Base-by-base conservation (phyloP, 495 filamentous ascomycete species). In the Talaromyces stipitatus region DNA sequence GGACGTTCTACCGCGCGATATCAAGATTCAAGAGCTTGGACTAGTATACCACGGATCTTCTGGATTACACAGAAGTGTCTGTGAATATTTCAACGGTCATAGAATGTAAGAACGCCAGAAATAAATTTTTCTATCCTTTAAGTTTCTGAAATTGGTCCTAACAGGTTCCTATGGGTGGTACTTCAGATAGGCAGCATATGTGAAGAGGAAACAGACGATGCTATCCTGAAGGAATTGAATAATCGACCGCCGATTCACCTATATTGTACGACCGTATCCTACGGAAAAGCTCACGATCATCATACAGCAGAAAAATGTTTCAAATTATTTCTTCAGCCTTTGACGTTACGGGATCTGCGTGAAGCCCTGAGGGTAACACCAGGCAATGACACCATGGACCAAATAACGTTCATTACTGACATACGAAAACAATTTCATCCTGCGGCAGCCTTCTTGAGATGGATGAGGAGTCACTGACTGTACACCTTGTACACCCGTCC, bases 111-210 rank as follows among this genome's bases (percentile, higher is more conserved):
- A 9, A 52, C 7, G 18, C 27, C 3, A 27, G 2, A 23, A 36
- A 2, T 41, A 57, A 11, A 6, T 5, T 38, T 38, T 4, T 4
- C n/a, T n/a, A 12, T 38, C 16, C 2, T 18, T n/a, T 38, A 8
- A 38, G n/a, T n/a, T n/a, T n/a, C n/a, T n/a, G n/a, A n/a, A n/a
- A n/a, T n/a, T 38, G 56, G 11, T 47, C 22, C 16, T 48, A 55
- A 59, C 16, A 77, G 77, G 73, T 77, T 78, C 53, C 72, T 78
- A 32, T 78, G 74, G 75, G 75, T 75, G 12, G 67, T 65, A 53
- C 66, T 78, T 43, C 72, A 79, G 60, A 74, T 77, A 50, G 61
- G 72, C 27, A 60, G 62, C 29, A 43, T 79, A 26, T 76, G 72
- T 50, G 51, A 26, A 9, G 66, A 64, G 64, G 64, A 67, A 56